Evolutionary conservation across 2,329 filamentous ascomycete genomes (phyloP).

Genomic region (Rhynchosporium secalis): DNA sequence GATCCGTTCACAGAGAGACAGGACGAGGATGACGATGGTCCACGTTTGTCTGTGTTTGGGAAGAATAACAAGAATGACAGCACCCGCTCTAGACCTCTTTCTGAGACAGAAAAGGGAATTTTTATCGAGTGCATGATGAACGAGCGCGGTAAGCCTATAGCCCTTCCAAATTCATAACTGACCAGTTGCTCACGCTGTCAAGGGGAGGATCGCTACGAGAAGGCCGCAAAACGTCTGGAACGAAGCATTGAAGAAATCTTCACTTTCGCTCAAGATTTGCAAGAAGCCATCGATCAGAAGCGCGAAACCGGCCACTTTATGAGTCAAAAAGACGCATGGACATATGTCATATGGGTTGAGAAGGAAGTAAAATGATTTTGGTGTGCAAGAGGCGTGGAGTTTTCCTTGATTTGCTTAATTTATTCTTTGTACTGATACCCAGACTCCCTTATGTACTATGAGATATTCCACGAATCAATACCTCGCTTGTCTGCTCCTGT

Average conservation of each 20-base stretch:
- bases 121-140: slow-evolving; percentile 29
- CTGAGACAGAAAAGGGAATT: slow-evolving; percentile 13
- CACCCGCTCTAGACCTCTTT: slow-evolving; percentile 9
- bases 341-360: slow-evolving; percentile 26
- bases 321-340: slow-evolving; percentile 27
- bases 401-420: not conserved
- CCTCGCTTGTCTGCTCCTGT: too few relatives aligned
- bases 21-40: slow-evolving; percentile 14
- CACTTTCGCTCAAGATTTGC: slow-evolving; percentile 33
- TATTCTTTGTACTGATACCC: slow-evolving; percentile 2
- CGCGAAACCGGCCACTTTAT: slow-evolving; percentile 26
- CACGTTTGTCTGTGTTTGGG: slow-evolving; percentile 23
- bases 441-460: not conserved
- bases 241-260: slow-evolving; percentile 37
- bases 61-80: slow-evolving; percentile 24
- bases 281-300: slow-evolving; percentile 28
- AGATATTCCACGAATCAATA: too few relatives aligned
- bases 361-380: not conserved
- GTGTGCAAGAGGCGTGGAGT: not conserved
- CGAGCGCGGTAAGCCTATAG: slow-evolving; percentile 11
- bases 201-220: slow-evolving; percentile 29
- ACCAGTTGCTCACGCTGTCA: slow-evolving; percentile 12
- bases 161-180: not conserved
- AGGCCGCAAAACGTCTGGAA: slow-evolving; percentile 24
- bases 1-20: slow-evolving; percentile 18